Conservation (phyloP, 768 basidiomycete species). For the Mycena floridula region DNA sequence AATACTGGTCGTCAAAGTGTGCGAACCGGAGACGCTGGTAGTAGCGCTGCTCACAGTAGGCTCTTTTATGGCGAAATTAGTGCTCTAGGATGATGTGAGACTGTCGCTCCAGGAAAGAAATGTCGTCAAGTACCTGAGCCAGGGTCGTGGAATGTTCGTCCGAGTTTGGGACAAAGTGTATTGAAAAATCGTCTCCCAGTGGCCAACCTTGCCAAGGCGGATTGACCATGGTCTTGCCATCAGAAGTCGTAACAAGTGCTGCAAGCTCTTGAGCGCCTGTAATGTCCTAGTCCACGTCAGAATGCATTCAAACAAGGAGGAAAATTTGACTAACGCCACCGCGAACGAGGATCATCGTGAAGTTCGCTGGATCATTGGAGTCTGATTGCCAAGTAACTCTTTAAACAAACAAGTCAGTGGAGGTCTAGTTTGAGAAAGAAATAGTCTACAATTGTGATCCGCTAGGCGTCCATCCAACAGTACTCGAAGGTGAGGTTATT, state of each 20-base stretch:
- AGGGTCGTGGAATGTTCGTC: slow-evolving; percentile 45
- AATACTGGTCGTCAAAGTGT: no score
- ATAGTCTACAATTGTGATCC: no score
- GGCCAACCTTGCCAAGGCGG: slow-evolving; percentile 66
- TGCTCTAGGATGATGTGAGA: no score
- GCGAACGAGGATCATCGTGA: slow-evolving; percentile 65
- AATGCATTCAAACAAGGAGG: slow-evolving; percentile 2
- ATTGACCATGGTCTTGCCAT: slow-evolving; percentile 31
- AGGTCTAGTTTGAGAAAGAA: slow-evolving; percentile 11
- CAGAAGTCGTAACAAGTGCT: slow-evolving; percentile 46
- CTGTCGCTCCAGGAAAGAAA: no score
- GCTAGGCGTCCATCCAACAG: no score
- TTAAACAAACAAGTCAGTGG: slow-evolving; percentile 7
- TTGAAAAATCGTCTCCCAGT: slow-evolving; percentile 48
- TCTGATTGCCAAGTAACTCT: no score
- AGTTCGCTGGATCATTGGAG: slow-evolving; percentile 38
- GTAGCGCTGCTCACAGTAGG: no score
- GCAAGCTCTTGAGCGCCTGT: slow-evolving; percentile 49
- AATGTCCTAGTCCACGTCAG: no score
- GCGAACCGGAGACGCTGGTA: no score
- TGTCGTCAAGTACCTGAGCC: no score
- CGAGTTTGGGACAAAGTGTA: slow-evolving; percentile 61
- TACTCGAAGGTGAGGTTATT: slow-evolving; percentile 6
- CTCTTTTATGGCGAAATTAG: no score
- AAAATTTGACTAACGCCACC: slow-evolving; percentile 30